phyloP scores from a whole-genome alignment of 495 filamentous ascomycete species.

The Tuber magnatum region DNA sequence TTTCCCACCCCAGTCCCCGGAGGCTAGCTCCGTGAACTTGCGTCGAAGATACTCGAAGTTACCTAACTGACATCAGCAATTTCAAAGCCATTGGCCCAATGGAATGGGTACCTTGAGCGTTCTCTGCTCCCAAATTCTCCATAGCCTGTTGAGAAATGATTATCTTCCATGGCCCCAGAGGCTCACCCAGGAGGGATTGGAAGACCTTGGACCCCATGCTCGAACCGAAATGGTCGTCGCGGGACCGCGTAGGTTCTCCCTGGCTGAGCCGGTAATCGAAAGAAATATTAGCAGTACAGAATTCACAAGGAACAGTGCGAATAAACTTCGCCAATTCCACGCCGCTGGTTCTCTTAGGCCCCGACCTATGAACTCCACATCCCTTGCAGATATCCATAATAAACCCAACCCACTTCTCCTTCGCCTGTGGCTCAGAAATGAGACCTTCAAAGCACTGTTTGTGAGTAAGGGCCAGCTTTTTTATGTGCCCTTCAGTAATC shows the following conservation, averaged over 20 bases:
- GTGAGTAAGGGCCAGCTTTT: not conserved
- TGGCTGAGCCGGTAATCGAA: too few species aligned
- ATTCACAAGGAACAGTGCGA: not conserved
- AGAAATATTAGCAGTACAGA: not conserved
- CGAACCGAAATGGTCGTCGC: not conserved
- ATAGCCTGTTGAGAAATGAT: conserved; percentile 41
- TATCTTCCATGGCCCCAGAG: not conserved
- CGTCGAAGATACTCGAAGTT: conserved; percentile 5
- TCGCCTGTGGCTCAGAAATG: not conserved
- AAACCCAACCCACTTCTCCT: not conserved
- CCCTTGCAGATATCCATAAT: not conserved
- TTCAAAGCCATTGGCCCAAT: not conserved
- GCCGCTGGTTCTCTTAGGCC: not conserved
- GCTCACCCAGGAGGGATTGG: not conserved
- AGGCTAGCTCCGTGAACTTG: conserved; percentile 40
- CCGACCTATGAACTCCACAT: not conserved
- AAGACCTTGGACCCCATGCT: not conserved
- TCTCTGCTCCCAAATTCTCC: conserved; percentile 22
- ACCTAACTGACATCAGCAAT: not conserved
- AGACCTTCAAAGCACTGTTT: not conserved
- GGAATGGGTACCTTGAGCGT: conserved; percentile 1
- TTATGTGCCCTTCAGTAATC: conserved; percentile 2
- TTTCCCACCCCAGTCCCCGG: conserved; percentile 38
- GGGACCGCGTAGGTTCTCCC: not conserved
- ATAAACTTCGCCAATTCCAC: not conserved